Evolutionary conservation across 1,139 yeast genomes (phyloP).

Genomic region (Protomyces inundatus): DNA sequence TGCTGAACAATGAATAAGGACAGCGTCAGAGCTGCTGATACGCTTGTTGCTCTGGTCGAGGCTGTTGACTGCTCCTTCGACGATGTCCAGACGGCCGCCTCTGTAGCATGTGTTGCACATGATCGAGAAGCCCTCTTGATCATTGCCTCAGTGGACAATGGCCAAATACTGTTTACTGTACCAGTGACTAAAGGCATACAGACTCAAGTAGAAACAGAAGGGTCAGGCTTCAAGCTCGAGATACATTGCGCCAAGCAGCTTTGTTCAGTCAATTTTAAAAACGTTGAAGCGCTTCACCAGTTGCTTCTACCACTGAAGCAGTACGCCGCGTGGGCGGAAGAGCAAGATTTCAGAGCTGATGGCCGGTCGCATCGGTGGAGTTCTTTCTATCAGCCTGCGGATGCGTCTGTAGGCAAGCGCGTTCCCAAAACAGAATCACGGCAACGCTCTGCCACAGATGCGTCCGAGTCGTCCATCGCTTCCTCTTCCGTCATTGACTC

Average conservation of each 20-base stretch:
- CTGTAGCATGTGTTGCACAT: no score
- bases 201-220: not conserved
- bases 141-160: not conserved
- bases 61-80: no score
- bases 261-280: not conserved
- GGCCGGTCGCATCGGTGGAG: conserved; percentile 17
- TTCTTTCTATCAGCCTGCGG: not conserved
- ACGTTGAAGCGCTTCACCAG: not conserved
- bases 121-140: no score
- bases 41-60: no score
- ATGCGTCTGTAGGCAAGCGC: not conserved
- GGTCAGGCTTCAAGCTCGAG: not conserved
- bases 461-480: not conserved
- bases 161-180: not conserved
- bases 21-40: no score
- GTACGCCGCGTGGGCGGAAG: conserved; percentile 6
- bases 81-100: no score
- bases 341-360: not conserved
- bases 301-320: conserved; percentile 4
- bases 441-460: not conserved
- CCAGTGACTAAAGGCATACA: not conserved
- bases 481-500: not conserved
- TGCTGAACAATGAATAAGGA: no score
- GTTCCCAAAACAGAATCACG: not conserved
- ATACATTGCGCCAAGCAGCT: not conserved